These are phyloP conservation scores for Thalassiosira mediterranea DNA, from an alignment of 352 stramenopile species.

Conservation along the genomic window DNA sequence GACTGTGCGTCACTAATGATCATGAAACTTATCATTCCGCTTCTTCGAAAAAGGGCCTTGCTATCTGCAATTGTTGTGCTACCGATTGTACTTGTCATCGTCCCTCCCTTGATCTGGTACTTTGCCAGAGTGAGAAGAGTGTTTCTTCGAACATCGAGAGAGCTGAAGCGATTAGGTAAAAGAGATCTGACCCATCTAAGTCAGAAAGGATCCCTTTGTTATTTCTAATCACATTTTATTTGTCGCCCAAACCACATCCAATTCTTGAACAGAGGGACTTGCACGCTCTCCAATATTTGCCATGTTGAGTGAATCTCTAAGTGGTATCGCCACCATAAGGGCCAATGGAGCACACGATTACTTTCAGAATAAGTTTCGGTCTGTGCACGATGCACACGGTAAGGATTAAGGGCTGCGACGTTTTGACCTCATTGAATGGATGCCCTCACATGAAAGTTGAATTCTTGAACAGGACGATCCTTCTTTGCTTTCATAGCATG, in stretches of 20 bases:
- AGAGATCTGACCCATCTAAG: no score
- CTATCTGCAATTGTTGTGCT: slow-evolving; percentile 76
- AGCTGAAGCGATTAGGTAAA: slow-evolving; percentile 95
- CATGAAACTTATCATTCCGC: no score
- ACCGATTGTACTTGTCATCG: slow-evolving; percentile 67
- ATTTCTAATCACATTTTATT: no score
- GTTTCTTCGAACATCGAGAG: slow-evolving; percentile 83
- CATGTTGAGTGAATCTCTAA: slow-evolving; percentile 88
- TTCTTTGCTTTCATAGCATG: slow-evolving; percentile 77
- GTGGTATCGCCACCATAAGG: slow-evolving; percentile 90
- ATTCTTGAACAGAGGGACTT: slow-evolving; percentile 94
- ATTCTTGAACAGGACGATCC: slow-evolving; percentile 22
- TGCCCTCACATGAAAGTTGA: neutral
- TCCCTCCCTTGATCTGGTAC: slow-evolving; percentile 76
- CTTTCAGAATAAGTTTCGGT: slow-evolving; percentile 74
- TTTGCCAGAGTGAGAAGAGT: slow-evolving; percentile 65
- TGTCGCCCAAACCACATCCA: no score
- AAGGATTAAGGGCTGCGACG: neutral
- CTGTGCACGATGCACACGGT: slow-evolving; percentile 56
- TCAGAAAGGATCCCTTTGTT: no score
- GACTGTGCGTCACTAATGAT: no score
- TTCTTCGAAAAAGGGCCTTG: no score
- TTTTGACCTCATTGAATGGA: neutral
- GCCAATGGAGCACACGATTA: slow-evolving; percentile 71
- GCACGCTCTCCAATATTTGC: slow-evolving; percentile 88